Base-by-base conservation (phyloP, 2,329 filamentous ascomycete species). In the Monosporascus sp. region DNA sequence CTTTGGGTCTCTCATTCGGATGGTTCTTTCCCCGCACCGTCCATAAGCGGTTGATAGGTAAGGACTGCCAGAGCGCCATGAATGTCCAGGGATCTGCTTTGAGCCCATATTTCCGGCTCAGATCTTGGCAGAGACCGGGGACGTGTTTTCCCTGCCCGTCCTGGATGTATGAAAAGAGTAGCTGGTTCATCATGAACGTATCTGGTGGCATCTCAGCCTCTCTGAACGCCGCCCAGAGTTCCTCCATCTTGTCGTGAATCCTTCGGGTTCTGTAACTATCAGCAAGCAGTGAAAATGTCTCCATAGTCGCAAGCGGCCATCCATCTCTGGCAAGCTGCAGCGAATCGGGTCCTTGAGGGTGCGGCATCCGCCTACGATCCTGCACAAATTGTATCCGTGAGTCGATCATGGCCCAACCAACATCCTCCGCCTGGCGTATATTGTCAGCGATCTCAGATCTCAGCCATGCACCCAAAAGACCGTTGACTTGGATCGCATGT, bases 341-440 rank as follows among this genome's bases (percentile, higher is more conserved):
- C 20, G 58, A 62, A 46, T 72, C 52, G 7, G 61, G 60, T 45
- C 58, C 57, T 5, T 65, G 58, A 18, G 68, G 50, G 9, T 51
- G 39, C 5, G 59, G 52, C 38, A 65, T 58, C 22, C 69, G 67
- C 62, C 71, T 65, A 62, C 78, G 75, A 44, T 72, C 66, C 58
- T 76, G 72, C n/a, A 89, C 81, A 61, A 85, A 81, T 35, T 82
- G 75, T 47, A 90, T 75, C 31, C 88, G 82, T 31, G 82, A 74
- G 49, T 83, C 77, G 56, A 94, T 85, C 89, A 94, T 93, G 51
- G 80, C 75, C 88, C 88, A 91, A 3, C 81, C 89, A 50, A 90
- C 74, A 38, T 75, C 70, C 61, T 91, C 87, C 2, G 87, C 89
- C 62, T 80, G 81, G 49, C 79, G 72, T 50, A 81, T 70, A 51